A percentile compares a stretch with the other conserved stretches of the same genome.
These are phyloP conservation scores for Aspergillus asperescens DNA, from an alignment of 495 filamentous ascomycete genomes.

Conservation along the genomic window DNA sequence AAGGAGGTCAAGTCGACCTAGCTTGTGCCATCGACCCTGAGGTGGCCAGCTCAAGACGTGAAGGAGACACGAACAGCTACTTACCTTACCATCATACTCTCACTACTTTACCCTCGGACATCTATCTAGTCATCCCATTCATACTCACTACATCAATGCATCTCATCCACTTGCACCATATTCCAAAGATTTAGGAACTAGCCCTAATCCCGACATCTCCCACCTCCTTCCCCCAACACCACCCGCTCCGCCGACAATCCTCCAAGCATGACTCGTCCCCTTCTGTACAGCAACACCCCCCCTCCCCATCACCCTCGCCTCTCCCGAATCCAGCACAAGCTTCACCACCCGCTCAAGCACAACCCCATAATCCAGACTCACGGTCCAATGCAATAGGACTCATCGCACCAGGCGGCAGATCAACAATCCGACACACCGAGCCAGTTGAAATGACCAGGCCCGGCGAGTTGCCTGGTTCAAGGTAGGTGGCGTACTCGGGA, in stretches of 20 bases:
- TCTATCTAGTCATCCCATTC: no score
- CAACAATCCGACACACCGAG: slow-evolving; percentile 50
- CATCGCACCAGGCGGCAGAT: slow-evolving; percentile 56
- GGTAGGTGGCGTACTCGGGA: slow-evolving; percentile 32
- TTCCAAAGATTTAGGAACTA: no score
- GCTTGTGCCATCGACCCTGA: not conserved
- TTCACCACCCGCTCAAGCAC: slow-evolving; percentile 69
- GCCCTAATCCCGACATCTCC: no score
- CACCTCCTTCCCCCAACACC: slow-evolving; percentile 14
- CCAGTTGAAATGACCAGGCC: slow-evolving; percentile 50
- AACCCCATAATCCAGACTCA: slow-evolving; percentile 67
- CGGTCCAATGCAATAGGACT: slow-evolving; percentile 67
- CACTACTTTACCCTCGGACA: no score
- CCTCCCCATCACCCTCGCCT: slow-evolving; percentile 58
- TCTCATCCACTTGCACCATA: not conserved
- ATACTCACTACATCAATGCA: no score
- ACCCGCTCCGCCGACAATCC: slow-evolving; percentile 34
- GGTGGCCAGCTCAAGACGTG: not conserved
- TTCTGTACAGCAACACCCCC: slow-evolving; percentile 66
- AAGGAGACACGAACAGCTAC: not conserved
- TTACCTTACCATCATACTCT: no score
- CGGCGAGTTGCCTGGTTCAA: slow-evolving; percentile 27
- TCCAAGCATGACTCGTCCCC: slow-evolving; percentile 42
- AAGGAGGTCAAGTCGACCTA: no score
- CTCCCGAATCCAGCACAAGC: slow-evolving; percentile 61